Conservation (phyloP, 202 grass and related monocot genomes). For the Dendrocalamus latiflorus region DNA sequence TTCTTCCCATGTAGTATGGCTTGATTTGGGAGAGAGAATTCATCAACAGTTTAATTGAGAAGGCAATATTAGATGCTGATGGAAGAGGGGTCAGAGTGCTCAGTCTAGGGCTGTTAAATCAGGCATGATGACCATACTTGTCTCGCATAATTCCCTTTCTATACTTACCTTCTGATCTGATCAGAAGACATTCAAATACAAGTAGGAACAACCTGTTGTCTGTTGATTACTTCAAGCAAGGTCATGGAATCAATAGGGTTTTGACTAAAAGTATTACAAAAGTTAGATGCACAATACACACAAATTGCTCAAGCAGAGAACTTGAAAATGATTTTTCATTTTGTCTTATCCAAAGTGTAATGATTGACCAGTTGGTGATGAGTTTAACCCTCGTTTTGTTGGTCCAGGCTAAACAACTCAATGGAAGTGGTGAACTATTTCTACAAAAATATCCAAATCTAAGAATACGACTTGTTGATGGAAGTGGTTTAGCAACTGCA, state of each 20-base stretch:
- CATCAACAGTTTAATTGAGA: slow-evolving; percentile 80
- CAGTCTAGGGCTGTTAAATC: slow-evolving; percentile 82
- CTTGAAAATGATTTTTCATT: background rate
- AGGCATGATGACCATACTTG: slow-evolving; percentile 32
- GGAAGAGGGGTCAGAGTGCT: slow-evolving; percentile 66
- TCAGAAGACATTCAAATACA: background rate
- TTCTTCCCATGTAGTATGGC: slow-evolving; percentile 56
- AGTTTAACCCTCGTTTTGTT: background rate
- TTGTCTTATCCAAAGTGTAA: background rate
- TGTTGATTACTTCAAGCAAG: background rate
- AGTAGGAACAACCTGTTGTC: background rate
- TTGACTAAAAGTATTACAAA: background rate
- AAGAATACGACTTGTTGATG: slow-evolving; percentile 78
- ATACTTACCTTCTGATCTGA: background rate
- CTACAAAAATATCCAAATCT: slow-evolving; percentile 75
- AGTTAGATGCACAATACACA: background rate
- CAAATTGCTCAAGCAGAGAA: slow-evolving; percentile 9
- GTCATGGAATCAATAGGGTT: background rate
- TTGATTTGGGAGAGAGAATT: slow-evolving; percentile 57
- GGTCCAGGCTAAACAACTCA: slow-evolving; percentile 58
- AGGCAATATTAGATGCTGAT: slow-evolving; percentile 84
- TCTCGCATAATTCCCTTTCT: background rate
- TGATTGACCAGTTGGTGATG: background rate
- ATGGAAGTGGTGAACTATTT: slow-evolving; percentile 69
- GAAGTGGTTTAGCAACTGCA: slow-evolving; percentile 84